Evolutionary conservation across 345 rosid genomes (phyloP).

Genomic region (Gynandropsis gynandra): DNA sequence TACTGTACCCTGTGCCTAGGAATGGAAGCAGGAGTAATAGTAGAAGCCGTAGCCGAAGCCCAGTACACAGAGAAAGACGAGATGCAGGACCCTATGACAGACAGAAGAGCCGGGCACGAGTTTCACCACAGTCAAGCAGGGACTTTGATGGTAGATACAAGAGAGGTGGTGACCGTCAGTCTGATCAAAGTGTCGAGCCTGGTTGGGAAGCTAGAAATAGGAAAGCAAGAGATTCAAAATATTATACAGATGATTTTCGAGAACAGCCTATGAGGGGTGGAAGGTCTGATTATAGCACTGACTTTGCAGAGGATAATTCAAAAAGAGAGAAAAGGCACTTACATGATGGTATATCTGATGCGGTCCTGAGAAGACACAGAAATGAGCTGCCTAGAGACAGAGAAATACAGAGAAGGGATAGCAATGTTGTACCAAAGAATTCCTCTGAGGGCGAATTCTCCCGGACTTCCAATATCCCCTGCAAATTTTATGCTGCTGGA

Average conservation of each 20-base stretch:
- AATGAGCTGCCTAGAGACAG: conserved; percentile 36
- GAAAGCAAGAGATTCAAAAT: conserved; percentile 39
- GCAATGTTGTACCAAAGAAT: too few relatives aligned
- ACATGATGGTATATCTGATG: conserved; percentile 25
- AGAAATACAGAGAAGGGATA: conserved; percentile 36
- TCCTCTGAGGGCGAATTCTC: conserved; percentile 38
- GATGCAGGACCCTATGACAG: conserved; percentile 56
- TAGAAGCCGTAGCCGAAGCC: conserved; percentile 62
- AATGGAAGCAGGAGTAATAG: conserved; percentile 44
- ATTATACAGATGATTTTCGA: conserved; percentile 38
- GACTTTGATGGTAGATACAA: conserved; percentile 68
- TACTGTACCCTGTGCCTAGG: conserved; percentile 1
- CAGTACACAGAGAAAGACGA: conserved; percentile 46
- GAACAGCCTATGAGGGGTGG: conserved; percentile 32
- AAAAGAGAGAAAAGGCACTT: conserved; percentile 23
- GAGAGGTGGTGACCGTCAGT: conserved; percentile 55
- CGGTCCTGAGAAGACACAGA: conserved; percentile 26
- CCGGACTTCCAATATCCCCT: conserved; percentile 46
- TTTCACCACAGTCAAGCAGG: conserved; percentile 41
- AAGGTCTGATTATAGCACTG: conserved; percentile 31
- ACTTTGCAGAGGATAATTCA: conserved; percentile 36
- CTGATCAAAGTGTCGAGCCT: conserved; percentile 36
- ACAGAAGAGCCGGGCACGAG: conserved; percentile 44
- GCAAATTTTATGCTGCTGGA: conserved; percentile 80
- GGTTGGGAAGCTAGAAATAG: conserved; percentile 45